Percentiles rank a stretch among this genome's conserved stretches.
Evolutionary conservation across 441 rosid genomes (phyloP).

Genomic region (Arabidopsis hybrid): DNA sequence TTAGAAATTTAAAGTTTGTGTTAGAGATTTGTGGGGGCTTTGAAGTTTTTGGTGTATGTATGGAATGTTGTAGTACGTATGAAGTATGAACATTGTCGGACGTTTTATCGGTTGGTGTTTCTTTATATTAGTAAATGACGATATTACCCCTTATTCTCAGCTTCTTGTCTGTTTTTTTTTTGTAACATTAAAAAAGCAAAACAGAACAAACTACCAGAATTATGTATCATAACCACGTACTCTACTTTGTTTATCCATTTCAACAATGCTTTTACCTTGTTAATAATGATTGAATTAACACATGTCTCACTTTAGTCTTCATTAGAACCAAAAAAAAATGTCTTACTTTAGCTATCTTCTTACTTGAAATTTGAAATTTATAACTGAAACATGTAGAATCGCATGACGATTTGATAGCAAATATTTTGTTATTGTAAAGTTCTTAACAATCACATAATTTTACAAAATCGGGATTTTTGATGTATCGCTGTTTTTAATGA

Average conservation of each 20-base stretch:
- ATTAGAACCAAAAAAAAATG: too few relatives aligned
- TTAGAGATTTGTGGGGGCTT: conserved; percentile 12
- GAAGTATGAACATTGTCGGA: conserved; percentile 20
- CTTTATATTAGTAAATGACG: neutral
- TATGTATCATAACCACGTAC: neutral
- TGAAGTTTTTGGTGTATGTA: conserved; percentile 2
- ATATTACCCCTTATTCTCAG: conserved; percentile 26
- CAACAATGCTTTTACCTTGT: neutral
- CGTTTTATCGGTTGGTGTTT: conserved; percentile 47
- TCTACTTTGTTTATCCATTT: neutral
- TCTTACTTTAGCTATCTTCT: neutral
- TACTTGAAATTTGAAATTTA: neutral
- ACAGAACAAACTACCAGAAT: too few relatives aligned
- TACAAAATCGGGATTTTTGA: too few relatives aligned
- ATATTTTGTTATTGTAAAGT: neutral
- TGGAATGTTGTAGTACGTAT: conserved; percentile 23
- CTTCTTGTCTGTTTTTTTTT: conserved; percentile 35
- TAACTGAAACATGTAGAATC: neutral
- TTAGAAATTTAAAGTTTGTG: neutral
- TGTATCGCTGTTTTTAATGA: too few relatives aligned
- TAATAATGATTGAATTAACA: neutral
- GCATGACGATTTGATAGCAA: neutral
- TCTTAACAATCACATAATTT: neutral
- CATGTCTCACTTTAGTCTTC: neutral
- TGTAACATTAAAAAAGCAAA: neutral